Evolutionary conservation across 352 stramenopile genomes (phyloP).

Genomic region (Globisporangium spiculum): DNA sequence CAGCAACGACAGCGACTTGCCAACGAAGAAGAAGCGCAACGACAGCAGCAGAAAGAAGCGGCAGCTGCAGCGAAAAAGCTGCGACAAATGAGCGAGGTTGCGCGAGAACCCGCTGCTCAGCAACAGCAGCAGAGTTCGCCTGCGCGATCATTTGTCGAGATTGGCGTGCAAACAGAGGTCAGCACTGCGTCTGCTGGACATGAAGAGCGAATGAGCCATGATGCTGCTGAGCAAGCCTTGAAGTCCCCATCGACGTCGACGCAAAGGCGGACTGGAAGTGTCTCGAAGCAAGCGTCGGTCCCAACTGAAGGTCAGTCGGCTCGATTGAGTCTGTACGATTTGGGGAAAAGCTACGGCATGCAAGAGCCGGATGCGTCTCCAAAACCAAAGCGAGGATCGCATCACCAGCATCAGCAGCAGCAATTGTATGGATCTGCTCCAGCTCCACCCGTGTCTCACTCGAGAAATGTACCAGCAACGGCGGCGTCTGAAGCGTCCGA

Average conservation of each 20-base stretch:
- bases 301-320: constrained; percentile 19
- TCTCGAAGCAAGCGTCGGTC: not conserved
- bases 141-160: constrained; percentile 7
- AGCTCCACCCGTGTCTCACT: not conserved
- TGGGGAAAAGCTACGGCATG: constrained; percentile 32
- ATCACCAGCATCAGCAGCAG: not conserved
- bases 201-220: not conserved
- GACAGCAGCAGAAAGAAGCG: constrained; percentile 2
- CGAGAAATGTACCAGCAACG: not conserved
- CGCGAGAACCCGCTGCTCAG: not conserved
- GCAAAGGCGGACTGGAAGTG: constrained; percentile 1
- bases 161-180: constrained; percentile 15
- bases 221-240: not conserved
- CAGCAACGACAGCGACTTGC: constrained; percentile 3
- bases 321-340: constrained; percentile 41
- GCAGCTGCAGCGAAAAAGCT: not conserved
- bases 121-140: not conserved
- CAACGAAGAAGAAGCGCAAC: constrained; percentile 12
- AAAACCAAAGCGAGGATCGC: not conserved
- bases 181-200: not conserved
- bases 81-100: not conserved
- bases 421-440: not conserved
- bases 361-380: not conserved
- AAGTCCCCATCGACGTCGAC: not conserved
- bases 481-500: constrained; percentile 12